Percentiles rank a stretch among this genome's conserved stretches.
phyloP scores from a whole-genome alignment of 306 rosid species.

The Inga leiocalycina region DNA sequence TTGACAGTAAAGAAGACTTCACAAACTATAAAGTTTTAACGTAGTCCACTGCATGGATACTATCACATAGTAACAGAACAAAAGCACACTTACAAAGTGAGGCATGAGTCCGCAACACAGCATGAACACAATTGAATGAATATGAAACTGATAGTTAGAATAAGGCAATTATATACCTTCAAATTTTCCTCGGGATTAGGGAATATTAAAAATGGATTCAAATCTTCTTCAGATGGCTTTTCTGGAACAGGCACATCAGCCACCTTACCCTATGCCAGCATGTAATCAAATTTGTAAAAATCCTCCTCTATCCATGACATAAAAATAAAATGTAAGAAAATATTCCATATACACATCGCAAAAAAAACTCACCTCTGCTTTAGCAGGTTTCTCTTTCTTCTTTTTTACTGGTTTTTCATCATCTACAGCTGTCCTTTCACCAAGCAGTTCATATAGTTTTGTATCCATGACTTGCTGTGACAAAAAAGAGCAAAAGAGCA shows the following conservation, averaged over 20 bases:
- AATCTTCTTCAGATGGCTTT: conserved; percentile 80
- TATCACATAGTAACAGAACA: not conserved
- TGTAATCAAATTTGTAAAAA: conserved; percentile 21
- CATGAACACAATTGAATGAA: conserved; percentile 11
- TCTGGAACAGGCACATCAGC: conserved; percentile 56
- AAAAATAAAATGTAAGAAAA: conserved; percentile 28
- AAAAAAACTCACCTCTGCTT: conserved; percentile 67
- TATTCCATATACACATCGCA: not conserved
- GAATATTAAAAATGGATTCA: conserved; percentile 81
- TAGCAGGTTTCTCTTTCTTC: conserved; percentile 92
- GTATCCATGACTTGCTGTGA: conserved; percentile 72
- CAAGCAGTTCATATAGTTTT: conserved; percentile 76
- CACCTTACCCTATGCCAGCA: conserved; percentile 56
- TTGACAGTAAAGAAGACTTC: conserved; percentile 24
- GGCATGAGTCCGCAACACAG: conserved; percentile 3
- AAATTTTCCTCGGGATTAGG: conserved; percentile 82
- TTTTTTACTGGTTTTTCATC: conserved; percentile 77
- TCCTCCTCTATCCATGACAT: conserved; percentile 10
- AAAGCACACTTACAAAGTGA: not conserved
- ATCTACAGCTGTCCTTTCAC: conserved; percentile 91
- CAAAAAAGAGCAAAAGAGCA: conserved; percentile 18
- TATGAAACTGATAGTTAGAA: conserved; percentile 12
- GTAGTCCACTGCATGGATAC: not conserved
- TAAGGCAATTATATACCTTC: conserved; percentile 57
- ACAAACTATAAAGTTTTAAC: conserved; percentile 4